These are phyloP conservation scores for Ceratocystis cacaofunesta DNA, from an alignment of 2,329 filamentous ascomycete species.

Conservation along the genomic window DNA sequence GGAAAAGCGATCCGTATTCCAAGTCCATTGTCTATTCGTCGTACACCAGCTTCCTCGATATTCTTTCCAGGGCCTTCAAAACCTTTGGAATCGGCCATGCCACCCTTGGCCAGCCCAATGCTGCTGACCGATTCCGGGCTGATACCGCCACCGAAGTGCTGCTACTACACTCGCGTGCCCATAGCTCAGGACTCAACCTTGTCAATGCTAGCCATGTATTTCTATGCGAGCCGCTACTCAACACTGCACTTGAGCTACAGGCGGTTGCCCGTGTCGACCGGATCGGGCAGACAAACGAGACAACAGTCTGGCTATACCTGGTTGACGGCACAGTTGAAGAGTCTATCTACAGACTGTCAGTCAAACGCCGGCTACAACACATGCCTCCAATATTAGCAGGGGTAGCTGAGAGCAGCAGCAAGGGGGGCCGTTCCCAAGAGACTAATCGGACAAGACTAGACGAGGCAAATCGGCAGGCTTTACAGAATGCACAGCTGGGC, in stretches of 20 bases:
- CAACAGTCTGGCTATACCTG: conserved; percentile 90
- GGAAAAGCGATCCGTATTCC: conserved; percentile 66
- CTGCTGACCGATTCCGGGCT: conserved; percentile 61
- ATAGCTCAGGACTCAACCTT: conserved; percentile 78
- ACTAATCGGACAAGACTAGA: not conserved
- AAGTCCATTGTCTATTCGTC: conserved; percentile 95
- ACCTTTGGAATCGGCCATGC: conserved; percentile 59
- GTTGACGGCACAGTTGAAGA: conserved; percentile 85
- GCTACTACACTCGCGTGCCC: conserved; percentile 73
- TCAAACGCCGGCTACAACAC: conserved; percentile 62
- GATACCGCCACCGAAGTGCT: conserved; percentile 67
- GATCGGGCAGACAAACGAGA: conserved; percentile 77
- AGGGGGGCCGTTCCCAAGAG: too few species aligned
- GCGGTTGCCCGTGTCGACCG: conserved; percentile 89
- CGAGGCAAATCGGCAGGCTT: not conserved
- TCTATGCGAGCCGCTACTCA: conserved; percentile 83
- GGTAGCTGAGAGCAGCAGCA: conserved; percentile 24
- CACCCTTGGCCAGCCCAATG: conserved; percentile 52
- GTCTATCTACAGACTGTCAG: conserved; percentile 77
- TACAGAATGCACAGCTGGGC: not conserved
- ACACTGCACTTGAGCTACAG: conserved; percentile 85
- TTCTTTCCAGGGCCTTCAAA: conserved; percentile 55
- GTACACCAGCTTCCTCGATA: conserved; percentile 51
- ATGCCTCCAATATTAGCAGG: conserved; percentile 30
- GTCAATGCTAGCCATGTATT: conserved; percentile 91